Evolutionary conservation across 805 yeast genomes (phyloP), one percentile per base, ranked within the genome.

Genomic region (Helenozyma baotianmanensis): DNA sequence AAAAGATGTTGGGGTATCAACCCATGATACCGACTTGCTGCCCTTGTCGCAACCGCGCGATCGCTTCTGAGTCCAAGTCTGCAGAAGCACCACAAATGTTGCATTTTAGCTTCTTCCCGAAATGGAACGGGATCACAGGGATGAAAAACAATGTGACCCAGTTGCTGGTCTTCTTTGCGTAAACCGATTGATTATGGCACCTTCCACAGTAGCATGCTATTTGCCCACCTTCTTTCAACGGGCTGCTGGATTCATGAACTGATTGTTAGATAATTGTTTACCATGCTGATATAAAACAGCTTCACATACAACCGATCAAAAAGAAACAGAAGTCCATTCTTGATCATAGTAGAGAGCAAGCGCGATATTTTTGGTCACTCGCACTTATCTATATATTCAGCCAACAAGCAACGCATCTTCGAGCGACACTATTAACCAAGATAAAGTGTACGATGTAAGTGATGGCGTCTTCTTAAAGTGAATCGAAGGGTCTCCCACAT

Each of bases 111-210:
- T 42, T 36, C 16, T 41, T 43, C 29, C 22, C 21, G 23, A 45
- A 45, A 23, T 38, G 27, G 28, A 40, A 43, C 9, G 50, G 46
- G 6, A 46, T 36, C 9, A 39, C 42, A 3, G 55, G 40, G 25
- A 38, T 27, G 31, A 44, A 42, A 29, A 50, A 48, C 9, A 47
- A 28, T 2, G 53, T 38, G 15, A 78, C 62, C 48, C 75, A 72
- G 45, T 76, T 74, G 42, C 67, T 69, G 28, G 76, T 60, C 40
- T 75, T 68, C 8, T 74, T 59, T 0, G 80, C 76, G 32, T 58
- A 53, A 3, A 75, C 82, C 17, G 74, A 60, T 36, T 63, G 62
- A 48, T 78, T 78, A 45, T 76, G 80, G 42, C 84, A 78, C 39
- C 73, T 67, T 13, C 78, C 76, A 47, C 84, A 78, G 38, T 66